Base-by-base conservation (phyloP, 2,329 filamentous ascomycete species). In the Neocatenulostroma microsporum region DNA sequence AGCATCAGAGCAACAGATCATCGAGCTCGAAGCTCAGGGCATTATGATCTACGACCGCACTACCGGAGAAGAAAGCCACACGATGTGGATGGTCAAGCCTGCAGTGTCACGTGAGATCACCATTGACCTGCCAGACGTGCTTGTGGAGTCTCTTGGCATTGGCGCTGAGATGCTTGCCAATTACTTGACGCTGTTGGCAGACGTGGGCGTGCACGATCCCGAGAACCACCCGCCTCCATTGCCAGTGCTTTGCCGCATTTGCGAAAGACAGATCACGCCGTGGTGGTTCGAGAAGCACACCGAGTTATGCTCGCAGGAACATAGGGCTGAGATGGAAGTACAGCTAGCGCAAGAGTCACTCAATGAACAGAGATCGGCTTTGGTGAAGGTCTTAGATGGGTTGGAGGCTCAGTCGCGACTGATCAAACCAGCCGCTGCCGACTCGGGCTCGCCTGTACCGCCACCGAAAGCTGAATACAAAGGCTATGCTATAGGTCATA, bases 261-360 rank as follows among this genome's bases (percentile, higher is more conserved):
- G 91, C 61, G 91, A 98, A 59, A 84, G 91, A 36, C 86, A 95
- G 45, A 96, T 98, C 42, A 86, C 86, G 4, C 87, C 89, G 1
- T 98, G 91, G 91, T 98, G 91, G 93, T 98, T 98, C 51, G 91
- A 98, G 63, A 98, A 96, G 62, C 91, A 98, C 59, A 94, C 89
- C 2, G 93, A 98, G 53, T 68, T 96, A 14, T 98, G 91, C 56
- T 70, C 95, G 37, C 88, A 96, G 58, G 91, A 98, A 58, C 91
- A 98, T 57, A 81, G 84, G 34, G 89, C 91, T 1, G 91, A 98
- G 59, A 93, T 95, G 84, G 89, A 96, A 51, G 87, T 98, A 3
- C 89, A 98, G 58, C 82, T 96, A 70, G 79, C 88, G 5, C 91
- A 98, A 55, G 91, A 98, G 56, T 86, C 78, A 44, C 68, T 98